Evolutionary conservation across 1,139 yeast genomes (phyloP), one percentile per base, ranked within the genome.

Genomic region (Debaryomycetaceae sp.): DNA sequence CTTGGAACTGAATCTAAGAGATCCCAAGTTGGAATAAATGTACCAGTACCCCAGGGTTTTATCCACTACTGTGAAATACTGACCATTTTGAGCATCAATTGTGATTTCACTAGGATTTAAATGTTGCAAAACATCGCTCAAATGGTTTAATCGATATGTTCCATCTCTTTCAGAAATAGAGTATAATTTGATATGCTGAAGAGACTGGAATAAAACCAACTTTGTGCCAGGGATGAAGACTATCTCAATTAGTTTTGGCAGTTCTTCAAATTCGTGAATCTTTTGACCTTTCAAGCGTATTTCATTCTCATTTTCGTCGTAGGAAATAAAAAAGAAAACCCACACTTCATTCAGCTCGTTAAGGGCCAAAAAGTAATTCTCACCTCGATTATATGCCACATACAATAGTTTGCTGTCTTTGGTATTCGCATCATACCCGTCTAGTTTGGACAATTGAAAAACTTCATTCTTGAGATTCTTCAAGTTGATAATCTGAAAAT

Each of bases 31-130:
- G 4, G 76, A 65, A 34, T 58, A 54, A 5, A 72, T 49, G 11
- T 59, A 56, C 78, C 77, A 74, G 35, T 49, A 48, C 0, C 66
- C 66, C 14, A 60, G 50, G 3, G 46, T 43, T 6, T 44, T 35
- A 45, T 63, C 55, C 11, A 63, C 46, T 2, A 62, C 30, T 1
- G 56, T 50, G 45, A 72, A 66, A 45, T 63, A 72, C 20, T 56
- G 56, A 3, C 78, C 78, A 52, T 70, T 62, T 27, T 0, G 76
- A 62, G 78, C 78, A 73, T 30, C 31, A 37, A 24, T 50, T 36
- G 3, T 43, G 43, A 5, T 51, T 45, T 3, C 42, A 42, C 24
- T 37, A 41, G 7, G 37, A 38, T 5, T 38, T 38, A 6, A 6
- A 8, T 20, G 42, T 23, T 7, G 41, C 42, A 27, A 8, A n/a